Conservation (phyloP, 441 rosid species). For the Erodium texanum region DNA sequence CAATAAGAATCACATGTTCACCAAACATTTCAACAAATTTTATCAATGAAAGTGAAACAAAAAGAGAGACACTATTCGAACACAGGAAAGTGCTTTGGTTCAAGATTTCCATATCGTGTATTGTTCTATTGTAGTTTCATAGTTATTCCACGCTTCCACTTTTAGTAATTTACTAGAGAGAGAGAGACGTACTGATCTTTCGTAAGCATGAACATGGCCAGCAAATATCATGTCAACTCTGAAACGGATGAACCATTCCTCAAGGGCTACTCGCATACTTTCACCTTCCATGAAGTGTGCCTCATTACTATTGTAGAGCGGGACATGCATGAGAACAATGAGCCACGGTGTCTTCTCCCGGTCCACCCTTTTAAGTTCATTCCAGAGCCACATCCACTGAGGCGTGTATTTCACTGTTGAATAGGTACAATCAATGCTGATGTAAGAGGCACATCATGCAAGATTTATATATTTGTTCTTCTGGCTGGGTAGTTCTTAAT, state of each 20-base stretch:
- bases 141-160: neutral
- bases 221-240: conserved; percentile 62
- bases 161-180: conserved; percentile 1
- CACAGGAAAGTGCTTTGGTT: neutral
- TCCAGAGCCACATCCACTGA: conserved; percentile 46
- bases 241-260: conserved; percentile 44
- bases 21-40: neutral
- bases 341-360: conserved; percentile 74
- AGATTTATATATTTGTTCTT: too few species aligned
- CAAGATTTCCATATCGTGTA: neutral
- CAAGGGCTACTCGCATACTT: conserved; percentile 58
- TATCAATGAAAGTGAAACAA: neutral
- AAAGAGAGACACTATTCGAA: neutral
- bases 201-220: conserved; percentile 75
- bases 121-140: neutral
- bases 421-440: conserved; percentile 14
- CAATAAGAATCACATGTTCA: neutral
- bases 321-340: conserved; percentile 61
- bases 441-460: conserved; percentile 14
- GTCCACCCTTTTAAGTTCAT: conserved; percentile 49
- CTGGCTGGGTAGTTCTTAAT: too few species aligned
- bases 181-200: conserved; percentile 48
- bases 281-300: conserved; percentile 74
- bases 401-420: conserved; percentile 59
- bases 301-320: conserved; percentile 53